Evolutionary conservation across 1,139 yeast species (phyloP), one percentile per base, ranked within the genome.

Genomic region (Sugiyamaella paludigena): DNA sequence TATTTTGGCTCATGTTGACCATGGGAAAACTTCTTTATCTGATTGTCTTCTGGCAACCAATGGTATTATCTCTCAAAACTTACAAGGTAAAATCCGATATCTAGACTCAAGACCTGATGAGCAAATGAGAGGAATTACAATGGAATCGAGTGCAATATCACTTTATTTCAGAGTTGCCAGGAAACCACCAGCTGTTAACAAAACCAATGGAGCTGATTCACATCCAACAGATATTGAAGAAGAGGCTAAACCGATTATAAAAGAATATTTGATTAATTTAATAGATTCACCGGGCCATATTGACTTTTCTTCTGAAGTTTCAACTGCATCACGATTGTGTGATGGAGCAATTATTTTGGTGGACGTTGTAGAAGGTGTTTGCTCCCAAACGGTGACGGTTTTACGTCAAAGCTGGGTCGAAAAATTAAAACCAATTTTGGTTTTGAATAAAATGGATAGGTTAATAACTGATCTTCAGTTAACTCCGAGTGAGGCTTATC

Each of bases 261-360:
- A 78, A 36, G 96, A 92, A 62, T 87, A 88, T 68, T 73, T 92
- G 50, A 84, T 94, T 65, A 94, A 94, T 62, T 76, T 94, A 61
- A 91, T 94, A 49, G 99, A 94, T 69, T 92, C 98, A 0, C 99
- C 99, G 0, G 99, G 99, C 8, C 99, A 94, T 64, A 89, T 94
- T 57, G 99, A 94, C 68, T 94, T 94, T 65, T 85, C 96, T 0
- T 85, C 95, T 7, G 99, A 94, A 64, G 98, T 94, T 0, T 87
- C 96, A 12, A 87, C 96, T 0, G 95, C 98, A 0, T 88, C 98
- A 1, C 76, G 98, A 62, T 73, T 94, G 43, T 94, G 98, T 70
- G 99, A 94, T 65, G 98, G 98, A 33, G 97, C 98, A 0, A 84
- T 94, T 4, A 94, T 94, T 0, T 73, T 94, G 16, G 96, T 94